These are phyloP conservation scores for Gossypium sturtianum DNA, from an alignment of 345 rosid genomes.

Conservation along the genomic window DNA sequence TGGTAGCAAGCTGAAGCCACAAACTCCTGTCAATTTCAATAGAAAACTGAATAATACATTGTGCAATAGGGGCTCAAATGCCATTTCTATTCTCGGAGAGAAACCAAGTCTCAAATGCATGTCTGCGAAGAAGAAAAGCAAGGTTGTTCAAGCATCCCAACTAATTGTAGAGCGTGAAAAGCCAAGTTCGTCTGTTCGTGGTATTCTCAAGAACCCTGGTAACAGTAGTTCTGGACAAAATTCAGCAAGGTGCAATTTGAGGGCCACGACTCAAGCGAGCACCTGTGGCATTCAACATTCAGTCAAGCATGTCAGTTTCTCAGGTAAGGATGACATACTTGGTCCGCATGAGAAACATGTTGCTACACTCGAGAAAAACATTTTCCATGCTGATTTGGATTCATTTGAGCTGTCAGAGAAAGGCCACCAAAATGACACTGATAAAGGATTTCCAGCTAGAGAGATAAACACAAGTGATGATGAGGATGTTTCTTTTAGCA, in stretches of 20 bases:
- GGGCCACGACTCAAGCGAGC: constrained; percentile 19
- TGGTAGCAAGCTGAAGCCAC: constrained; percentile 24
- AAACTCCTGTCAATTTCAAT: constrained; percentile 19
- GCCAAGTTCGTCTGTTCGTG: constrained; percentile 24
- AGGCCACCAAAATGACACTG: constrained; percentile 19
- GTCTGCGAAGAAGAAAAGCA: constrained; percentile 23
- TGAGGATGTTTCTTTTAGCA: constrained; percentile 17
- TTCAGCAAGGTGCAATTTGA: constrained; percentile 13
- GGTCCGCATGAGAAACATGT: constrained; percentile 9
- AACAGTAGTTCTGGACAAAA: constrained; percentile 25
- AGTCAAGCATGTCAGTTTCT: constrained; percentile 42
- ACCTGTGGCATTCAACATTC: constrained; percentile 21
- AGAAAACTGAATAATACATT: constrained; percentile 16
- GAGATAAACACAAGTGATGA: constrained; percentile 19
- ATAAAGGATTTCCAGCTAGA: constrained; percentile 11
- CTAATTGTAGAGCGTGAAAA: constrained; percentile 21
- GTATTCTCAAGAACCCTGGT: constrained; percentile 38
- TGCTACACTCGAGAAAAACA: constrained; percentile 12
- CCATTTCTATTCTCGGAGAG: constrained; percentile 11
- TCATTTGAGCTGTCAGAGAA: constrained; percentile 21
- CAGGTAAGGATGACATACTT: constrained; percentile 27
- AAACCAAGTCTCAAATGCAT: constrained; percentile 19
- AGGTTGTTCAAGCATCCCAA: constrained; percentile 19
- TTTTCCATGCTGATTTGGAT: constrained; percentile 22
- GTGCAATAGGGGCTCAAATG: constrained; percentile 20